Evolutionary conservation across 1,284 basidiomycete genomes (phyloP).

Genomic region (Coriolopsis trogii): DNA sequence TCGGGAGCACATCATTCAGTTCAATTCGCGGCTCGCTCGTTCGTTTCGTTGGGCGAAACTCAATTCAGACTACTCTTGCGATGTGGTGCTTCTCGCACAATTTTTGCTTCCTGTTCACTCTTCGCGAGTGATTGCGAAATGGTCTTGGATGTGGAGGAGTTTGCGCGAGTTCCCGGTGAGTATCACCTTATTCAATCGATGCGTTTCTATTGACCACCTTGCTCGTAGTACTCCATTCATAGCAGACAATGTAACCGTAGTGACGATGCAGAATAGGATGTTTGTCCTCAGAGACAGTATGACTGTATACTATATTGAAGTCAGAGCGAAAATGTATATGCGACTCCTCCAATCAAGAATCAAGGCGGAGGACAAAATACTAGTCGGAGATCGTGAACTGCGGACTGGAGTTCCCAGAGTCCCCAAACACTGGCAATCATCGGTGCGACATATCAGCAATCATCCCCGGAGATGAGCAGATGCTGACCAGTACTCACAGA

Average conservation of each 20-base stretch:
- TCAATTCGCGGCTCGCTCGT: conserved; percentile 15
- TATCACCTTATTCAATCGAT: no score
- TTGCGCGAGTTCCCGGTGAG: no score
- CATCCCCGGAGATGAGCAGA: background rate
- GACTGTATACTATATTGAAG: no score
- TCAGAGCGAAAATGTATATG: no score
- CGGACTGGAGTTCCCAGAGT: conserved; percentile 47
- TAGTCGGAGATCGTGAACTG: conserved; percentile 37
- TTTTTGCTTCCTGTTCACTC: conserved; percentile 2
- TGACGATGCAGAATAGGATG: no score
- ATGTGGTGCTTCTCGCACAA: background rate
- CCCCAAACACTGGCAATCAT: conserved; percentile 39
- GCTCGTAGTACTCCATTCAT: no score
- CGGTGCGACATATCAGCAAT: background rate
- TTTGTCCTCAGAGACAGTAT: no score
- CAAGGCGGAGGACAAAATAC: no score
- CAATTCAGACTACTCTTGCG: conserved; percentile 18
- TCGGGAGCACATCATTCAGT: conserved; percentile 1
- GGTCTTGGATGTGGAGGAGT: no score
- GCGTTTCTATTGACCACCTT: no score
- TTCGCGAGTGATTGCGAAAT: background rate
- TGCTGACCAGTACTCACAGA: conserved; percentile 32
- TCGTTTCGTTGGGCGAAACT: conserved; percentile 8
- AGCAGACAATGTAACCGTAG: no score
- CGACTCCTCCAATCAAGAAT: no score